Percentiles rank a stretch among this genome's conserved stretches.
Evolutionary conservation across 257 asterid genomes (phyloP).

Genomic region (Nicotiana obtusifolia): DNA sequence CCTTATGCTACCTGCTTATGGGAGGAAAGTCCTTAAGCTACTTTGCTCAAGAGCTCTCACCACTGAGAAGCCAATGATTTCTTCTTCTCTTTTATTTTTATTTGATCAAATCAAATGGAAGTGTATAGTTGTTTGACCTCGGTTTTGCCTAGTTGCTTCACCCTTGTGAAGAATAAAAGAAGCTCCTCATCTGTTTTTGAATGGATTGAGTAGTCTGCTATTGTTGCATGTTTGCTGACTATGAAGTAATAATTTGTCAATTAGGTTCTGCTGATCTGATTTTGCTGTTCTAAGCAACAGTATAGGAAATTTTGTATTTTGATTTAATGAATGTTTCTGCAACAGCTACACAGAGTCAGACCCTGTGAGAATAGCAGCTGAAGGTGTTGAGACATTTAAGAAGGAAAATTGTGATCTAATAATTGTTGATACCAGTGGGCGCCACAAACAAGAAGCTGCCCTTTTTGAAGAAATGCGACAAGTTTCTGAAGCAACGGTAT

Average conservation of each 20-base stretch:
- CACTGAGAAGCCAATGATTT: not conserved
- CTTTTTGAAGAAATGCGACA: conserved; percentile 99
- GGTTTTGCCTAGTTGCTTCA: not conserved
- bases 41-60: not conserved
- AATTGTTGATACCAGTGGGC: conserved; percentile 95
- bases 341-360: conserved; percentile 98
- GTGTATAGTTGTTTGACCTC: not conserved
- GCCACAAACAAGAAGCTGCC: conserved; percentile 98
- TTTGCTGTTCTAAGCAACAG: conserved; percentile 1
- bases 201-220: not conserved
- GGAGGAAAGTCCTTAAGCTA: not conserved
- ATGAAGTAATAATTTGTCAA: not conserved
- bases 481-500: conserved; percentile 90
- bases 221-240: not conserved
- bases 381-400: conserved; percentile 92
- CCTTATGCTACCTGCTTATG: not conserved
- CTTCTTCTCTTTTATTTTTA: not conserved
- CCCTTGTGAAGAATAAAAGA: not conserved
- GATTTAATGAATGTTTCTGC: conserved; percentile 16
- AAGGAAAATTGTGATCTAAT: conserved; percentile 89
- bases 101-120: not conserved
- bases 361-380: conserved; percentile 92
- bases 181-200: not conserved
- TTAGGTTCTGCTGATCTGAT: not conserved
- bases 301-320: not conserved